These are phyloP conservation scores for Paracoccidioides lutzii DNA, from an alignment of 2,329 filamentous ascomycete species.

Conservation along the genomic window DNA sequence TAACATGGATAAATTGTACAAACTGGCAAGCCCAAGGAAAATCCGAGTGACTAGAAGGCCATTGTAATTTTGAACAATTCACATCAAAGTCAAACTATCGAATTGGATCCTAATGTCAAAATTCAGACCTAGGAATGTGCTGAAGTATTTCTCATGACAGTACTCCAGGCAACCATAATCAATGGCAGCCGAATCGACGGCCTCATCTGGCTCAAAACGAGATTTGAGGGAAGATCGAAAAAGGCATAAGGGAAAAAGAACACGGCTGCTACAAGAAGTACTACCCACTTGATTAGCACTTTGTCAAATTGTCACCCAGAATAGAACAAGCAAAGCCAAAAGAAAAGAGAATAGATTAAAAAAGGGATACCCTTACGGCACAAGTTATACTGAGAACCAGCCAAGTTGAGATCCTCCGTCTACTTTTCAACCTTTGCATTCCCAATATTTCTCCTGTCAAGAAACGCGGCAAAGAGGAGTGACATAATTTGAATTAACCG, in stretches of 20 bases:
- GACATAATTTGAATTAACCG: constrained; percentile 28
- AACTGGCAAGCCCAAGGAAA: constrained; percentile 31
- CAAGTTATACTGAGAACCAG: constrained; percentile 16
- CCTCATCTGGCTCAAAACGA: constrained; percentile 19
- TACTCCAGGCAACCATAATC: constrained; percentile 33
- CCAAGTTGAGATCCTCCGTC: constrained; percentile 10
- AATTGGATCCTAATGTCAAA: background rate
- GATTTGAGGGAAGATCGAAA: constrained; percentile 17
- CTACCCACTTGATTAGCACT: background rate
- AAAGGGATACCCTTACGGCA: constrained; percentile 9
- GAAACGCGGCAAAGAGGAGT: constrained; percentile 22
- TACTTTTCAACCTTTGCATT: constrained; percentile 17
- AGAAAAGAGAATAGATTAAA: background rate
- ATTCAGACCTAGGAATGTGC: too few species aligned
- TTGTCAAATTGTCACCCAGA: background rate
- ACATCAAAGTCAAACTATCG: constrained; percentile 32
- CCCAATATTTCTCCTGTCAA: constrained; percentile 16
- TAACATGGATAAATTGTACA: background rate
- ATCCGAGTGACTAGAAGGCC: constrained; percentile 37
- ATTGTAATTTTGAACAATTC: constrained; percentile 34
- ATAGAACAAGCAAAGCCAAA: background rate
- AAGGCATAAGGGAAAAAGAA: constrained; percentile 17
- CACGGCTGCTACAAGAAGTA: constrained; percentile 10
- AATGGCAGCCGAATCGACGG: constrained; percentile 20
- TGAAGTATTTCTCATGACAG: constrained; percentile 27